These are phyloP conservation scores for Penicillium longicatenatum DNA, from an alignment of 495 filamentous ascomycete genomes.

Conservation along the genomic window DNA sequence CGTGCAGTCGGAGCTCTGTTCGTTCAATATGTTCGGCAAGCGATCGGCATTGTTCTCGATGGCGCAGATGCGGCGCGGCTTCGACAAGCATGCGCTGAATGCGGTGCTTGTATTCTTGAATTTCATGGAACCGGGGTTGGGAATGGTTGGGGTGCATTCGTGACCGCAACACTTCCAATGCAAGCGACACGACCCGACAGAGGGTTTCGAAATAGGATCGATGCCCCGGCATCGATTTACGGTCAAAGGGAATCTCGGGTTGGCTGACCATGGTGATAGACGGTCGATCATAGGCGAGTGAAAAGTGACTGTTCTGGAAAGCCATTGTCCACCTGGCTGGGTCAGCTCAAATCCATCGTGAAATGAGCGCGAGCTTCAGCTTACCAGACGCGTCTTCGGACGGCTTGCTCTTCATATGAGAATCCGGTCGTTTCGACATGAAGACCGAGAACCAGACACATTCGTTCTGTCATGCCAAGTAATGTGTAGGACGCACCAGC, in stretches of 20 bases:
- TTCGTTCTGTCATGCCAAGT: slow-evolving; percentile 59
- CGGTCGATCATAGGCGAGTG: slow-evolving; percentile 60
- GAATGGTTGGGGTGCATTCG: slow-evolving; percentile 45
- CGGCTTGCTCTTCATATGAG: slow-evolving; percentile 35
- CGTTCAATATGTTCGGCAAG: slow-evolving; percentile 56
- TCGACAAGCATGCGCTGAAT: slow-evolving; percentile 53
- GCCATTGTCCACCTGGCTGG: slow-evolving; percentile 55
- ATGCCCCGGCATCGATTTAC: slow-evolving; percentile 49
- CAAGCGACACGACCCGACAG: slow-evolving; percentile 53
- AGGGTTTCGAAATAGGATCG: slow-evolving; percentile 57
- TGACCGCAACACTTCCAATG: slow-evolving; percentile 56
- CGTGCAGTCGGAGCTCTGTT: slow-evolving; percentile 57
- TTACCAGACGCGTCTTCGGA: slow-evolving; percentile 47
- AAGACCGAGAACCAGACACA: slow-evolving; percentile 61
- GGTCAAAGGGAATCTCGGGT: slow-evolving; percentile 50
- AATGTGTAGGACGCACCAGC: slow-evolving; percentile 63
- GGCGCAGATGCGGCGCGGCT: slow-evolving; percentile 54
- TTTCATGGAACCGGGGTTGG: slow-evolving; percentile 45
- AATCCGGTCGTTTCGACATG: slow-evolving; percentile 54
- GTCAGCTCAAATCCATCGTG: slow-evolving; percentile 9
- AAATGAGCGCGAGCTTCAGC: slow-evolving; percentile 5
- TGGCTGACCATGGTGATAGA: slow-evolving; percentile 56
- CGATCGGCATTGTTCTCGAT: slow-evolving; percentile 47
- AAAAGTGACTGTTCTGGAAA: slow-evolving; percentile 64
- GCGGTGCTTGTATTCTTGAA: slow-evolving; percentile 52